phyloP scores from a whole-genome alignment of 2,329 filamentous ascomycete genomes.

The Alternaria hordeiaustralica region DNA sequence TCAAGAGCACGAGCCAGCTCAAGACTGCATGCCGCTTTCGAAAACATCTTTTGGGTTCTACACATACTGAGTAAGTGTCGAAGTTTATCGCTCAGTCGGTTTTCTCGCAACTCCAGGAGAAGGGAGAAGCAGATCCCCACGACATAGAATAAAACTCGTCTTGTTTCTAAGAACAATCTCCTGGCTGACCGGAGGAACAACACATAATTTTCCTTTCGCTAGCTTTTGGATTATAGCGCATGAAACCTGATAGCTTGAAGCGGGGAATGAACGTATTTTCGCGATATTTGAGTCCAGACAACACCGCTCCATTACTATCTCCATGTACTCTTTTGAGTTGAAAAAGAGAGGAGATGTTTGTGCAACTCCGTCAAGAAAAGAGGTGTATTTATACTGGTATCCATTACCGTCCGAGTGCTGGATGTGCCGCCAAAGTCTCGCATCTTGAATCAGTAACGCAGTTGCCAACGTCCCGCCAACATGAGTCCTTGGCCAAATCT shows the following conservation, averaged over 20 bases:
- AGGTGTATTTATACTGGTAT: not conserved
- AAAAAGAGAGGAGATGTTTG: rapidly evolving
- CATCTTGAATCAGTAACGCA: not conserved
- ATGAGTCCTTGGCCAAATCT: rapidly evolving
- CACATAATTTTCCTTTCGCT: not conserved
- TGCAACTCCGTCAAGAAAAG: rapidly evolving
- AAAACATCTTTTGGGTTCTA: not conserved
- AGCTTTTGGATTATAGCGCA: not conserved
- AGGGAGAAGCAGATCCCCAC: not conserved
- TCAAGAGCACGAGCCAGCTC: not conserved
- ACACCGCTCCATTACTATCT: not conserved
- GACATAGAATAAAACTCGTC: rapidly evolving
- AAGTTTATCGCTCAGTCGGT: rapidly evolving
- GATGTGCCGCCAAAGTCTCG: rapidly evolving
- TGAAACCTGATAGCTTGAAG: not conserved
- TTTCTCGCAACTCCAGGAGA: rapidly evolving
- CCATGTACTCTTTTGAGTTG: rapidly evolving
- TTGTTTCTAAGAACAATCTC: not conserved
- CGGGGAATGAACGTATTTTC: rapidly evolving
- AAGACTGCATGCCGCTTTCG: not conserved
- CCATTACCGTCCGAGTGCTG: rapidly evolving
- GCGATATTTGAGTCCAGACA: not conserved
- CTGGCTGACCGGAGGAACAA: not conserved
- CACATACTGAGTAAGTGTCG: rapidly evolving
- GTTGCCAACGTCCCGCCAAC: not conserved